Evolutionary conservation across 176 grass and related monocot species (phyloP), one percentile per base, ranked within the genome.

Genomic region (Carex pumila): DNA sequence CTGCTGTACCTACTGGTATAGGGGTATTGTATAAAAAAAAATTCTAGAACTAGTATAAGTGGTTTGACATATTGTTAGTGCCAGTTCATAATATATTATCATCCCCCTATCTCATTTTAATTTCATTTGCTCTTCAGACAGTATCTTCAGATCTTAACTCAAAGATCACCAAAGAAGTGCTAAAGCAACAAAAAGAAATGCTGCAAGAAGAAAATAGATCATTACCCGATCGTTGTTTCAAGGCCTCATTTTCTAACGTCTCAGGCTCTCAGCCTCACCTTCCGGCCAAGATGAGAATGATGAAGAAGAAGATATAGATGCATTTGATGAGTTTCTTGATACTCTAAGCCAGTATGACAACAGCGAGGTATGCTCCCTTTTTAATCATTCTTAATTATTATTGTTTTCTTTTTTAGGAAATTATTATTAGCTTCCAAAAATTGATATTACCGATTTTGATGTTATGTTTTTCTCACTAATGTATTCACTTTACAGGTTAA

Each of bases 131-230:
- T n/a, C 31, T 78, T 10, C 80, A 87, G 85, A 84, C 78, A 80
- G 84, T 90, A 36, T 90, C 92, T 8, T 88, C 90, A 4, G 86
- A n/a, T n/a, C n/a, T n/a, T n/a, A n/a, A n/a, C n/a, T n/a, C n/a
- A n/a, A n/a, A n/a, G n/a, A 84, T 71, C 79, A 81, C 95, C 45
- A 90, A 87, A 79, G 91, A 98, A 83, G 92, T 89, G 21, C 84
- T 91, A 65, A 91, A 71, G 65, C 95, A 95, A 79, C 95, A 98
- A 85, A 85, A 93, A 55, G 92, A 94, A 86, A 94, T 87, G 67
- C 84, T 85, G 13, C 76, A 77, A 74, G 95, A 88, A 21, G 78
- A 82, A 37, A 31, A 84, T 12, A 84, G 59, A 50, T 45, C 43
- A 45, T 45, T 45, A 6, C 43, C 43, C 1, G 43, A 45, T 45